These are phyloP conservation scores for Hypoxylon sp. DNA, from an alignment of 2,329 filamentous ascomycete species.

Conservation along the genomic window DNA sequence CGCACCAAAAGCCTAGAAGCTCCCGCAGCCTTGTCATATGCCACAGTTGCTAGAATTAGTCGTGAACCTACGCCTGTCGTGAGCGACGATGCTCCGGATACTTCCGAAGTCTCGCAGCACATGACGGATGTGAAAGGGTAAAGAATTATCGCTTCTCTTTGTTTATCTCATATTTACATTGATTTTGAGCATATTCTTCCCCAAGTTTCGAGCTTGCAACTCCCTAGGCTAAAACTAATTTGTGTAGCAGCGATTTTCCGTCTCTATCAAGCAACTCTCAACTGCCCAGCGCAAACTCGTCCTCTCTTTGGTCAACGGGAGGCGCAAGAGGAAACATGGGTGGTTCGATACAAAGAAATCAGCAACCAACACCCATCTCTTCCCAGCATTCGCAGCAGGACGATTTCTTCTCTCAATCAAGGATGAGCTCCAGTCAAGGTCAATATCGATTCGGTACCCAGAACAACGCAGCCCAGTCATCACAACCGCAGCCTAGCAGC, in stretches of 20 bases:
- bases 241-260: slow-evolving; percentile 68
- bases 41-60: neutral
- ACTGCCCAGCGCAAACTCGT: slow-evolving; percentile 60
- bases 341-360: slow-evolving; percentile 63
- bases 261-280: slow-evolving; percentile 72
- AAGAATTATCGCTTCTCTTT: slow-evolving; percentile 27
- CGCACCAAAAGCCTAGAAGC: neutral
- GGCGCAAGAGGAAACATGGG: slow-evolving; percentile 63
- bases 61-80: neutral
- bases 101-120: slow-evolving; percentile 39
- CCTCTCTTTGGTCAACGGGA: slow-evolving; percentile 67
- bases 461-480: slow-evolving; percentile 55
- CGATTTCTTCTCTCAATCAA: slow-evolving; percentile 56
- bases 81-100: neutral
- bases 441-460: slow-evolving; percentile 68
- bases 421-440: slow-evolving; percentile 57
- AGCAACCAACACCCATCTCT: slow-evolving; percentile 63
- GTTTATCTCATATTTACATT: neutral
- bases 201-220: neutral
- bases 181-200: neutral
- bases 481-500: slow-evolving; percentile 61
- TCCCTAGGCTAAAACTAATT: slow-evolving; percentile 42
- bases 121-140: slow-evolving; percentile 47
- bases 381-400: slow-evolving; percentile 65
- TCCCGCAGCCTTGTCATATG: neutral